phyloP scores from a whole-genome alignment of 176 grass and related monocot genomes.

The Ananas comosus region DNA sequence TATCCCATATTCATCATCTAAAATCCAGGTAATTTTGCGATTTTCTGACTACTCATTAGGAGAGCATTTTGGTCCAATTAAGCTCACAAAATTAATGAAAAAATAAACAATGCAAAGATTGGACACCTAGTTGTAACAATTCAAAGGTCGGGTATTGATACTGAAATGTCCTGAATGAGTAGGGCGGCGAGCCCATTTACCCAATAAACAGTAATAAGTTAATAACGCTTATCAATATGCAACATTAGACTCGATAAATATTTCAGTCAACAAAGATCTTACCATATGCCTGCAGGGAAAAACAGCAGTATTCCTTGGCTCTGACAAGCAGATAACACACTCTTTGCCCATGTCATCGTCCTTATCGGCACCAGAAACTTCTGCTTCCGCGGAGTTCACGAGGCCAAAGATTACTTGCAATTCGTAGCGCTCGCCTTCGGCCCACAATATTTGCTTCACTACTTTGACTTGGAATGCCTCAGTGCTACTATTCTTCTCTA shows the following conservation, averaged over 20 bases:
- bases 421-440: slow-evolving; percentile 58
- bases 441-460: slow-evolving; percentile 83
- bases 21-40: too few relatives aligned
- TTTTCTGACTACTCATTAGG: too few relatives aligned
- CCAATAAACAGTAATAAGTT: not conserved
- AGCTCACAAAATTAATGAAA: too few relatives aligned
- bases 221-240: not conserved
- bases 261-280: slow-evolving; percentile 21
- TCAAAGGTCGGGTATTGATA: too few relatives aligned
- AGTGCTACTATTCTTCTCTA: slow-evolving; percentile 46
- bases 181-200: not conserved
- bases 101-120: too few relatives aligned
- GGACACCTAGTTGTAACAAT: too few relatives aligned
- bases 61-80: too few relatives aligned
- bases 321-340: slow-evolving; percentile 94
- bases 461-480: slow-evolving; percentile 70
- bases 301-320: slow-evolving; percentile 75
- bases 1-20: too few relatives aligned
- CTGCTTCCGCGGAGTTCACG: slow-evolving; percentile 42
- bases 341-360: slow-evolving; percentile 65
- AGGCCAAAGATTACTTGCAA: slow-evolving; percentile 87
- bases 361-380: slow-evolving; percentile 29
- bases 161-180: too few relatives aligned
- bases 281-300: slow-evolving; percentile 97
- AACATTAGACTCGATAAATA: not conserved